Base-by-base conservation (phyloP, 371 early-diverging fungal species). In the Mucor indicus region DNA sequence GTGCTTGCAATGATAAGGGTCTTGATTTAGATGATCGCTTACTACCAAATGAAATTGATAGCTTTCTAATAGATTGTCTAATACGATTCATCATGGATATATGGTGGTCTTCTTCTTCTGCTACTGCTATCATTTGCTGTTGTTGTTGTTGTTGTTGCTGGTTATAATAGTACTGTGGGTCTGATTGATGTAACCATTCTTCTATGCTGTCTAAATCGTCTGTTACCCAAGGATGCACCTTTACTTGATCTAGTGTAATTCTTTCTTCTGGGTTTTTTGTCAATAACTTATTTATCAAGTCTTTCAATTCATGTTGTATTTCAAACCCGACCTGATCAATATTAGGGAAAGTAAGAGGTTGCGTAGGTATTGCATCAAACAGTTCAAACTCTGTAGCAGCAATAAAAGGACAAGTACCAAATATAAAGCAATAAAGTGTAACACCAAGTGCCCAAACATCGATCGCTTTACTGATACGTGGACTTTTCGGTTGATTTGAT, bases 371-470 rank as follows among this genome's bases (percentile, higher is more conserved):
- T 15, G 89, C 80, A 58, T 91, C 87, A 63, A 95, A 95, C 31
- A 97, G 69, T 67, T 96, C 96, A 70, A 87, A 95, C 70, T 96
- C 96, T n/a, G 88, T 93, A n/a, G 87, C 86, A 10, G 95, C 99
- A 16, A 87, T 85, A 72, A 99, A 99, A 4, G 99, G 99, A 37
- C 96, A 92, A 17, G 80, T 75, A 7, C 99, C 99, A 73, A 86
- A 96, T n/a, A 97, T 76, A 44, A 99, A 80, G 52, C 98, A 98
- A 65, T 94, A 99, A 13, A 99, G 79, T 3, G 99, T 96, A n/a
- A 99, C 98, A 1, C 99, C 99, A 48, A 98, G 73, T 15, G 98
- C 96, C 99, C 99, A 99, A 3, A 98, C 83, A 70, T 99, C 99
- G 31, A 99, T 95, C 5, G 90, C 89, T 38, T 86, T 86, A 6